phyloP scores from a whole-genome alignment of 2,329 filamentous ascomycete genomes.

The Dryadomyces sulphureus region DNA sequence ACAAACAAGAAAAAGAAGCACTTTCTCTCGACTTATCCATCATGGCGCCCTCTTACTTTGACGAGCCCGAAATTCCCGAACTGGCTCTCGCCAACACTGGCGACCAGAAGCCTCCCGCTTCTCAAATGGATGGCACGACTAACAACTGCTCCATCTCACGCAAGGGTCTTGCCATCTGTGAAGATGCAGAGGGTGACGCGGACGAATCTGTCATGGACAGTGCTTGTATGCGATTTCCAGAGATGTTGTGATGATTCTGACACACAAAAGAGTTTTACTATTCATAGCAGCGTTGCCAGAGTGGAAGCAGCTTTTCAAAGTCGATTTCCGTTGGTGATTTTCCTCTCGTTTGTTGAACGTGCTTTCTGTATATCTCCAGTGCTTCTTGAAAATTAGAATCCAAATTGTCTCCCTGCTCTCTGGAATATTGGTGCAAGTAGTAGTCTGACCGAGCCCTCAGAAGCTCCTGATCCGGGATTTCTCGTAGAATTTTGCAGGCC shows the following conservation, averaged over 20 bases:
- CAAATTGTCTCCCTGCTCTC: background rate
- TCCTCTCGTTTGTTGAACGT: background rate
- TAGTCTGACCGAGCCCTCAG: background rate
- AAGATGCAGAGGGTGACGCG: no score
- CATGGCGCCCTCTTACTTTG: background rate
- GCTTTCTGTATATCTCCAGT: background rate
- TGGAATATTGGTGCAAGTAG: background rate
- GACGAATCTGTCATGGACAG: background rate
- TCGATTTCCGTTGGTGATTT: background rate
- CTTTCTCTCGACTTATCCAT: background rate
- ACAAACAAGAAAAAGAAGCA: background rate
- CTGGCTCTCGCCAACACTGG: background rate
- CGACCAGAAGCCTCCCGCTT: background rate
- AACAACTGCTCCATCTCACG: background rate
- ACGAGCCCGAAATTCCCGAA: background rate
- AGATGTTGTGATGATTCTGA: background rate
- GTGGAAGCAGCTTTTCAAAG: background rate
- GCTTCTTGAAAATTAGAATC: background rate
- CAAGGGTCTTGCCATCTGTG: background rate
- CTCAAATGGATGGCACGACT: background rate
- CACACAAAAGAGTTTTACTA: background rate
- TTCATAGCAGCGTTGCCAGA: background rate
- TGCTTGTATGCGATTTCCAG: no score
- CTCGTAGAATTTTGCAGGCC: background rate
- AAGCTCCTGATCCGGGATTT: background rate